Evolutionary conservation across 441 rosid species (phyloP), one percentile per base, ranked within the genome.

Genomic region (Raphanus hybrid): DNA sequence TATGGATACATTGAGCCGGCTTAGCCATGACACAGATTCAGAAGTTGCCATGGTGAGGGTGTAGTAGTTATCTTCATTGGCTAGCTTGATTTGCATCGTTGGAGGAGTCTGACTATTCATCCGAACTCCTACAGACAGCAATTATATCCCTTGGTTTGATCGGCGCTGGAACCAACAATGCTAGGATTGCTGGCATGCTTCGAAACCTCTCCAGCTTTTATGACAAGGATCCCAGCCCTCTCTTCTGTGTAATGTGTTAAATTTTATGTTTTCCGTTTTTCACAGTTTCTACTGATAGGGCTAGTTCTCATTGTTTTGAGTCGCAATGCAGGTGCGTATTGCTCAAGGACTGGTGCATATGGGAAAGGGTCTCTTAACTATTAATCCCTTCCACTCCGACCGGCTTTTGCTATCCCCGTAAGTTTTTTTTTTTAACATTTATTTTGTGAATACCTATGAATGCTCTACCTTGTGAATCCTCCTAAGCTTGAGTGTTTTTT

Each of bases 151-250:
- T 93, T 76, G 98, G 98, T 27, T 82, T 93, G 87, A 91, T 93
- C 1, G 97, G 97, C 70, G 91, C 97, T 4, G 97, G 98, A 82
- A 93, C 98, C 74, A 90, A 93, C 60, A 90, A 91, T 84, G 98
- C 96, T 61, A 87, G 93, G 35, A 88, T 93, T 50, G 96, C 92
- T 4, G 93, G 92, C 80, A 90, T 91, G 97, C 98, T 93, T 77
- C 87, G 95, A 65, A 91, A 87, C 80, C 93, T 93, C 71, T 88
- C 98, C 15, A 90, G 92, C 80, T 93, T 87, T 86, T 93, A 89
- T 75, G 89, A 90, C 81, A 87, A 86, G 80, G 97, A 89, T 65
- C 88, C 91, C 52, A 86, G 85, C 79, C 93, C 91, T 70, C 86
- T 91, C 34, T 93, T 91, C 84, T 90, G 94, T 66, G 97, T 93